A percentile compares a stretch with the other conserved stretches of the same genome.
Evolutionary conservation across 441 rosid species (phyloP).

Genomic region (Euphorbia neoarborescens): DNA sequence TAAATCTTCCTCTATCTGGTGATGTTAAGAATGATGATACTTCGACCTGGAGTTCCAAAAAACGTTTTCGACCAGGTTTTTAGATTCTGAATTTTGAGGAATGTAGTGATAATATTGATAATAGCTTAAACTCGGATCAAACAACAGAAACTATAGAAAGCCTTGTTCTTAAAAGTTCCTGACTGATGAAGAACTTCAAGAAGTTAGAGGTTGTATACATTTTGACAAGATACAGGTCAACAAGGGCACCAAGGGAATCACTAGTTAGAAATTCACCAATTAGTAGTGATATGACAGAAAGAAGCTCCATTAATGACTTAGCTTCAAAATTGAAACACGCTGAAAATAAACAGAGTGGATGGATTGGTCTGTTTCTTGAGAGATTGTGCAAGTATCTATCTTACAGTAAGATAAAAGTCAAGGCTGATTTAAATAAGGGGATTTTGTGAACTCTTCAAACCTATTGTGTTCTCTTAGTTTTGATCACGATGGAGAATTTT

Average conservation of each 20-base stretch:
- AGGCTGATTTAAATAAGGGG: constrained; percentile 90
- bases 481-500: constrained; percentile 85
- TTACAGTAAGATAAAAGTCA: constrained; percentile 68
- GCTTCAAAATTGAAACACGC: constrained; percentile 39
- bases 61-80: constrained; percentile 51
- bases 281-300: constrained; percentile 68
- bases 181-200: constrained; percentile 83
- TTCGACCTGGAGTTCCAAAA: constrained; percentile 56
- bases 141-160: constrained; percentile 41
- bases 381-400: constrained; percentile 87
- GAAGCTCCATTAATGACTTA: constrained; percentile 62
- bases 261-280: constrained; percentile 42
- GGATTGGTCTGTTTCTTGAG: constrained; percentile 93
- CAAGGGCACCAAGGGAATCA: constrained; percentile 44
- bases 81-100: constrained; percentile 34
- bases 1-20: constrained; percentile 34
- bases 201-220: constrained; percentile 80
- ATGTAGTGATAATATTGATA: constrained; percentile 40
- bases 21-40: constrained; percentile 35
- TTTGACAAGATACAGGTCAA: constrained; percentile 60
- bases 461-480: constrained; percentile 88
- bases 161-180: constrained; percentile 51
- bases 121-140: constrained; percentile 30
- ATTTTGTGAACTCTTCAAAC: constrained; percentile 75
- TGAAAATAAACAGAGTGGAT: constrained; percentile 49